A percentile compares a stretch with the other conserved stretches of the same genome.
Evolutionary conservation across 768 basidiomycete genomes (phyloP).

Genomic region (Rhizopogon roseolus): DNA sequence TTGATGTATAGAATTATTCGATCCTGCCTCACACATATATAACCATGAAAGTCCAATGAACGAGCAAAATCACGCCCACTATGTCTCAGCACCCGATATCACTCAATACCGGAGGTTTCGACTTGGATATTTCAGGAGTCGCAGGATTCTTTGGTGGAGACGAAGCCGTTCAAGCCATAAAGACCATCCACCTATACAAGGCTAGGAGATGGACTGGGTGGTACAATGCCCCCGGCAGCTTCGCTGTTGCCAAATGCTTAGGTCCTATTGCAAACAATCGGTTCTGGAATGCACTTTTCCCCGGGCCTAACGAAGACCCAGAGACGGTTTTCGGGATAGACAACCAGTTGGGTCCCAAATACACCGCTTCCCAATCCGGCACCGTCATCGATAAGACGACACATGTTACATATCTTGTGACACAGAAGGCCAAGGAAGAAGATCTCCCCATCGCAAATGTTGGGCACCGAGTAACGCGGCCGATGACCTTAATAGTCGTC

Average conservation of each 20-base stretch:
- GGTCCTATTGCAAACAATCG: constrained; percentile 22
- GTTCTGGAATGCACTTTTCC: constrained; percentile 28
- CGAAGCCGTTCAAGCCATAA: constrained; percentile 25
- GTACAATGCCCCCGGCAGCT: constrained; percentile 32
- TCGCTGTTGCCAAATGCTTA: constrained; percentile 26
- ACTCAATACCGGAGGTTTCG: background rate
- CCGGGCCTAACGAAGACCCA: constrained; percentile 23
- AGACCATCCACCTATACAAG: constrained; percentile 26
- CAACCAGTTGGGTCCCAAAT: constrained; percentile 52
- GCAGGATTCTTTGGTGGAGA: constrained; percentile 30
- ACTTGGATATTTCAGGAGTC: constrained; percentile 22
- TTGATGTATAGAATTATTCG: no score
- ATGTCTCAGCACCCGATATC: background rate
- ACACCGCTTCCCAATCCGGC: constrained; percentile 66
- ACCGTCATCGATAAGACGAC: constrained; percentile 43
- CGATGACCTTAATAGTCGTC: constrained; percentile 11
- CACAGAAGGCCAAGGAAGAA: background rate
- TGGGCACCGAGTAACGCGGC: background rate
- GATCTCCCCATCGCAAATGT: background rate
- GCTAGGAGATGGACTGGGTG: constrained; percentile 28
- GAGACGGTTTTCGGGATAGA: constrained; percentile 20
- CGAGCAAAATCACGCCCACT: background rate
- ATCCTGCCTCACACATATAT: background rate
- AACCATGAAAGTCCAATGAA: background rate
- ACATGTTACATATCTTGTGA: constrained; percentile 54